Evolutionary conservation across 2,329 filamentous ascomycete genomes (phyloP).

Genomic region (Claviceps digitariae): DNA sequence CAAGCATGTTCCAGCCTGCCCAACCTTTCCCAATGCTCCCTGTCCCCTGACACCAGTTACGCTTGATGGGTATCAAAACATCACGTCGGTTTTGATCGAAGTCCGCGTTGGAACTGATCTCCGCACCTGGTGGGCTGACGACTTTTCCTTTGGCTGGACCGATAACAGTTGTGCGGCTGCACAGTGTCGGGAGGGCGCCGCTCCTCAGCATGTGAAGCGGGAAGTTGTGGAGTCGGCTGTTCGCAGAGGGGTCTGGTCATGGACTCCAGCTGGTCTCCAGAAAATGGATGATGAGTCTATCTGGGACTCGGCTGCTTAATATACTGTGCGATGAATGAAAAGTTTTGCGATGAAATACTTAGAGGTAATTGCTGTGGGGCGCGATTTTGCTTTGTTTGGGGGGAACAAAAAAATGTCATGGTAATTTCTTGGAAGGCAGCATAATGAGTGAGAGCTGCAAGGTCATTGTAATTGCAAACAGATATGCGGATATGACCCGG

Average conservation of each 20-base stretch:
- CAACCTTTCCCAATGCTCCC: slow-evolving; percentile 18
- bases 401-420: slow-evolving; percentile 12
- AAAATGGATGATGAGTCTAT: slow-evolving; percentile 19
- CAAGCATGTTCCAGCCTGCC: slow-evolving; percentile 25
- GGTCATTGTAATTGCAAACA: slow-evolving; percentile 17
- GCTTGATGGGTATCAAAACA: slow-evolving; percentile 24
- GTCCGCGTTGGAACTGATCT: slow-evolving; percentile 24
- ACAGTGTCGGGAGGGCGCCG: slow-evolving; percentile 18
- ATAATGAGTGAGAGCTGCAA: slow-evolving; percentile 18
- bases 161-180: slow-evolving; percentile 27
- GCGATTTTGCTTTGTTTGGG: slow-evolving; percentile 18
- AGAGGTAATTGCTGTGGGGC: slow-evolving; percentile 15
- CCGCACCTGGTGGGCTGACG: slow-evolving; percentile 28
- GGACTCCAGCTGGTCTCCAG: slow-evolving; percentile 19
- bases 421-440: slow-evolving; percentile 20
- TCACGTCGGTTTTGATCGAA: slow-evolving; percentile 26
- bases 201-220: slow-evolving; percentile 17
- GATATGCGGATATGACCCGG: slow-evolving; percentile 10
- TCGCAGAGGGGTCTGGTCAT: slow-evolving; percentile 21
- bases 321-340: slow-evolving; percentile 7
- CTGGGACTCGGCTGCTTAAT: slow-evolving; percentile 18
- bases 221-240: slow-evolving; percentile 19
- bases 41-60: slow-evolving; percentile 23
- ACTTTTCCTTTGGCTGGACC: slow-evolving; percentile 26
- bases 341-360: slow-evolving; percentile 9